Percentiles rank a stretch among this genome's conserved stretches.
phyloP scores from a whole-genome alignment of 306 rosid species.

The Ormosia semicastrata region DNA sequence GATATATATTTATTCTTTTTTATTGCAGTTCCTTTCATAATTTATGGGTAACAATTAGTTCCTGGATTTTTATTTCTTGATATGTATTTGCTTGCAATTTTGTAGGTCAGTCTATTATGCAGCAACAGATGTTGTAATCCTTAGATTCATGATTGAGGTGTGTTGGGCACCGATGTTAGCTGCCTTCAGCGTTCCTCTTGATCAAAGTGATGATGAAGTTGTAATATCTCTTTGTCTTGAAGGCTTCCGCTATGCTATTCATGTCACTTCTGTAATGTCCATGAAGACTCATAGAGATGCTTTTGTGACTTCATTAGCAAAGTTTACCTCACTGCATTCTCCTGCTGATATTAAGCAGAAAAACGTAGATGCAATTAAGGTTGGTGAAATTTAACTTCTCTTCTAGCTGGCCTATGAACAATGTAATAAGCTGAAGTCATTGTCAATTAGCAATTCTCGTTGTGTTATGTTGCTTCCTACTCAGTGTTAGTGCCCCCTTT shows the following conservation, averaged over 20 bases:
- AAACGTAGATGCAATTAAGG: constrained; percentile 94
- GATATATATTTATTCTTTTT: not conserved
- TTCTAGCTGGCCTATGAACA: constrained; percentile 19
- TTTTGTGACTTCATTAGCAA: constrained; percentile 94
- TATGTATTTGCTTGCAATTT: constrained; percentile 34
- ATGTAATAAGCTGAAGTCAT: not conserved
- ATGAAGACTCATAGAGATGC: constrained; percentile 99
- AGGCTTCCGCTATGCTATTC: constrained; percentile 93
- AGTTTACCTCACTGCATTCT: constrained; percentile 95
- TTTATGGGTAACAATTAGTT: not conserved
- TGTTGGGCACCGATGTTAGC: constrained; percentile 99
- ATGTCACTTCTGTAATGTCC: constrained; percentile 91
- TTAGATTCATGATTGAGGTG: constrained; percentile 93
- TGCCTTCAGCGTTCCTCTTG: constrained; percentile 99
- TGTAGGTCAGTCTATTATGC: constrained; percentile 96
- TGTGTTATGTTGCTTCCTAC: constrained; percentile 10
- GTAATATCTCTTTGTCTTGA: constrained; percentile 85
- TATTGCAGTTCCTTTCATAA: not conserved
- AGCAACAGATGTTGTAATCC: constrained; percentile 90
- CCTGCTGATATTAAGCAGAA: constrained; percentile 97
- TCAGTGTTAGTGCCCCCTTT: constrained; percentile 4
- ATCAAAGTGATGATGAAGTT: constrained; percentile 93
- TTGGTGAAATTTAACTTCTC: constrained; percentile 43
- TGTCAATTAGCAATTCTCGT: not conserved
- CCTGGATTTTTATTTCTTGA: not conserved